Base-by-base conservation (phyloP, 78 protist genomes). In the Cavenderia fasciculata region DNA sequence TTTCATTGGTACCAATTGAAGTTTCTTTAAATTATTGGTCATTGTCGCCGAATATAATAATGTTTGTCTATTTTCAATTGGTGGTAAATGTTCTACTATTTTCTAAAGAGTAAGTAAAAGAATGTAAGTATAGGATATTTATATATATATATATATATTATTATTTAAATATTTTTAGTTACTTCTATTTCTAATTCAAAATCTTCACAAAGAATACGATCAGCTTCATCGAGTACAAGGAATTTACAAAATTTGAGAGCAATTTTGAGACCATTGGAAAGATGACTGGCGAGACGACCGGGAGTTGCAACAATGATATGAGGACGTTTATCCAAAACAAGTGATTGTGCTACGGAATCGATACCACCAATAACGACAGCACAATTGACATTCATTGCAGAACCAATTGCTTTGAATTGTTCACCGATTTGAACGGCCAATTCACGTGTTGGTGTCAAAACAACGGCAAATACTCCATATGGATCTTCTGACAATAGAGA, bases 301-400 rank as follows among this genome's bases (percentile, higher is more conserved):
- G 99, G 99, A 10, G 99, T 98, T n/a, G 98, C 99, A 16, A 98
- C 87, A 16, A 98, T 86, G 23, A 98, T 61, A 78, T 98, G 99
- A 36, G 99, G 99, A 33, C 84, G 29, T 52, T 74, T 44, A 5
- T 56, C 40, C 0, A 99, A 92, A 69, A 69, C 78, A 1, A 70
- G 12, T 14, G 97, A 88, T 88, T 98, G 94, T 0, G 19, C 6
- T 18, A 69, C 74, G 5, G 10, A 33, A 73, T 87, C 94, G 4
- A 86, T 46, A n/a, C 99, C 99, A 41, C 99, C 99, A 36, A 92
- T 91, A 33, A 95, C 59, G 6, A 75, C 74, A 11, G 31, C 40
- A 18, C 43, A 59, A 25, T 95, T 85, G 21, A 96, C 77, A n/a
- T 59, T 29, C 59, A 97, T 54, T 16, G 57, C 27, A 21, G 86